Percentiles rank a stretch among this genome's conserved stretches.
Evolutionary conservation across 2,329 filamentous ascomycete species (phyloP).

Genomic region (Lecanosticta acicola): DNA sequence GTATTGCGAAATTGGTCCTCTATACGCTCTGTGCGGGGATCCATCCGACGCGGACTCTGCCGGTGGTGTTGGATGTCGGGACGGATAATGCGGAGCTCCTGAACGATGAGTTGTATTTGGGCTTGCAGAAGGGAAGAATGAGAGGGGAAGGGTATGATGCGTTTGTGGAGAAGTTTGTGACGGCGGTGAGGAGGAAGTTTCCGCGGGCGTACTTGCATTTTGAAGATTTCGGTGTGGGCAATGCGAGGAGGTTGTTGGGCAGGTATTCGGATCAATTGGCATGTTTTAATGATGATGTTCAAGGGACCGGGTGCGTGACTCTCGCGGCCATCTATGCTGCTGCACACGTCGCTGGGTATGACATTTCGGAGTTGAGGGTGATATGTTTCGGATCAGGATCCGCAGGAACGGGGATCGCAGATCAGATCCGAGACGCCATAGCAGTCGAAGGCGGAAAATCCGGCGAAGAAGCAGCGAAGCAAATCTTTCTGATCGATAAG

Average conservation of each 20-base stretch:
- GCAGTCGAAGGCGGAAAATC: conserved; percentile 59
- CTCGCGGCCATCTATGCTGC: conserved; percentile 75
- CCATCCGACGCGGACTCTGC: conserved; percentile 70
- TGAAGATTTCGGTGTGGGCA: conserved; percentile 73
- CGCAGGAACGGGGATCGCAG: conserved; percentile 78
- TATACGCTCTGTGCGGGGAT: conserved; percentile 84
- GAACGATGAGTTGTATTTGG: conserved; percentile 73
- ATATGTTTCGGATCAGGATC: conserved; percentile 76
- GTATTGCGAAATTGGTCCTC: conserved; percentile 73
- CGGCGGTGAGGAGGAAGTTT: conserved; percentile 61
- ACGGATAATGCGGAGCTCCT: conserved; percentile 74
- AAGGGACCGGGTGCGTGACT: conserved; percentile 83
- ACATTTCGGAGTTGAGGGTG: conserved; percentile 63
- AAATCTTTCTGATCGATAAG: conserved; percentile 76
- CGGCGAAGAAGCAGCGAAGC: conserved; percentile 67
- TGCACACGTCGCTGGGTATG: conserved; percentile 61
- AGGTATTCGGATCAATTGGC: conserved; percentile 66
- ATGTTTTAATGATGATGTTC: conserved; percentile 89
- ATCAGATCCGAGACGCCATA: conserved; percentile 77
- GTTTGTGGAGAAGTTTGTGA: conserved; percentile 64
- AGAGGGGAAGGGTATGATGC: conserved; percentile 68
- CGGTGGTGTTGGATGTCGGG: conserved; percentile 79
- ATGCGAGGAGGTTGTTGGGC: conserved; percentile 71
- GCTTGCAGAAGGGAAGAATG: conserved; percentile 60
- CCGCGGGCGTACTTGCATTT: conserved; percentile 83